These are phyloP conservation scores for Wickerhamomyces xylosicus DNA, from an alignment of 805 yeast species.

Conservation along the genomic window DNA sequence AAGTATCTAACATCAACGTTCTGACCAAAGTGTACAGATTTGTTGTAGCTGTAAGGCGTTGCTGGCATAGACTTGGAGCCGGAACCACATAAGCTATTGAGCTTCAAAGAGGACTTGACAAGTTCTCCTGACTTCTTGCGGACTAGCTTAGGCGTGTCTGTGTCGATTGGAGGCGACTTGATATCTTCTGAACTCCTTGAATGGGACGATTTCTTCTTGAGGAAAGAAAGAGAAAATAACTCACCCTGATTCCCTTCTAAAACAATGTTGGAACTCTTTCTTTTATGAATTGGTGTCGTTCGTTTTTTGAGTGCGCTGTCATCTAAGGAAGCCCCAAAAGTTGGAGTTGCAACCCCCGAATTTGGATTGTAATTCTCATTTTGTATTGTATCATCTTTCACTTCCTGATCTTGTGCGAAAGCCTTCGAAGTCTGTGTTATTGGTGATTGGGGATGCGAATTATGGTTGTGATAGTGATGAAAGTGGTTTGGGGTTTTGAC, in stretches of 20 bases:
- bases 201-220: neutral
- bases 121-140: constrained; percentile 87
- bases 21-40: constrained; percentile 75
- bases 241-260: neutral
- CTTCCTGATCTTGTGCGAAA: no score
- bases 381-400: no score
- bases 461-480: no score
- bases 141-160: constrained; percentile 30
- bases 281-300: neutral
- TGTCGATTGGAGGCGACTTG: neutral
- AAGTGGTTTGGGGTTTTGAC: neutral
- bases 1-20: constrained; percentile 65
- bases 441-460: no score
- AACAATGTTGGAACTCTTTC: neutral
- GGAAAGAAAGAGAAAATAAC: neutral
- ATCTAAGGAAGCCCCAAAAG: no score
- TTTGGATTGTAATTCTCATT: no score
- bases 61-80: constrained; percentile 36
- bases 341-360: no score
- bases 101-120: constrained; percentile 62
- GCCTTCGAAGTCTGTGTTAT: no score
- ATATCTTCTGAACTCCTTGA: neutral
- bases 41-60: constrained; percentile 40
- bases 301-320: no score
- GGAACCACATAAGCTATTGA: constrained; percentile 24